Evolutionary conservation across 768 basidiomycete genomes (phyloP).

Genomic region (Porphyrellus cyaneotinctus): DNA sequence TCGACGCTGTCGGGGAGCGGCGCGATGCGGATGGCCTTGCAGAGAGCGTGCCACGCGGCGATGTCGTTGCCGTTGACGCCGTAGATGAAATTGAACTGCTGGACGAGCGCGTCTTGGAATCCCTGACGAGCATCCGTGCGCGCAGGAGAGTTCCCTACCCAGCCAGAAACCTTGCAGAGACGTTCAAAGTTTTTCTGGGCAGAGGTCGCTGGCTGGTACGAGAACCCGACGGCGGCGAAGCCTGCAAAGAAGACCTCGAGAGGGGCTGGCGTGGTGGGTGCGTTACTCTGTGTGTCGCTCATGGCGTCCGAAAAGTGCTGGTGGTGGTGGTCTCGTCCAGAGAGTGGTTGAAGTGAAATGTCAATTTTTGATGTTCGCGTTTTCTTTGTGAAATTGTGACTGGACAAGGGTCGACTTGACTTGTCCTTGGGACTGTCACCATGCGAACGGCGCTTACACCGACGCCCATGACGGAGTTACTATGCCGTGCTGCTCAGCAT

Average conservation of each 20-base stretch:
- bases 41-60: constrained; percentile 20
- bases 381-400: too few species aligned
- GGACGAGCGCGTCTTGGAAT: constrained; percentile 22
- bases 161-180: constrained; percentile 9
- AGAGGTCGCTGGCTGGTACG: constrained; percentile 6
- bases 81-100: constrained; percentile 24
- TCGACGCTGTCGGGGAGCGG: constrained; percentile 13
- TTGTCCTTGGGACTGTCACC: too few species aligned
- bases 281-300: background rate
- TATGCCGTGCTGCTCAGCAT: too few species aligned
- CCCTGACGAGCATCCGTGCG: background rate
- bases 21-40: constrained; percentile 12
- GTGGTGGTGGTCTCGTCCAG: too few species aligned
- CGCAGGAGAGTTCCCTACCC: background rate
- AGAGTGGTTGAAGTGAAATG: too few species aligned
- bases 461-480: too few species aligned
- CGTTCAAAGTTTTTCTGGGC: constrained; percentile 15
- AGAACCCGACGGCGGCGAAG: constrained; percentile 9
- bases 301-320: background rate
- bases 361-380: too few species aligned
- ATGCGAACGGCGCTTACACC: too few species aligned
- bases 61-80: constrained; percentile 17
- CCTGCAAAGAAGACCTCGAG: constrained; percentile 14
- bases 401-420: too few species aligned
- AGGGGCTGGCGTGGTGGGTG: background rate